These are phyloP conservation scores for Coccinonectria pachysandricola DNA, from an alignment of 2,329 filamentous ascomycete genomes.

Conservation along the genomic window DNA sequence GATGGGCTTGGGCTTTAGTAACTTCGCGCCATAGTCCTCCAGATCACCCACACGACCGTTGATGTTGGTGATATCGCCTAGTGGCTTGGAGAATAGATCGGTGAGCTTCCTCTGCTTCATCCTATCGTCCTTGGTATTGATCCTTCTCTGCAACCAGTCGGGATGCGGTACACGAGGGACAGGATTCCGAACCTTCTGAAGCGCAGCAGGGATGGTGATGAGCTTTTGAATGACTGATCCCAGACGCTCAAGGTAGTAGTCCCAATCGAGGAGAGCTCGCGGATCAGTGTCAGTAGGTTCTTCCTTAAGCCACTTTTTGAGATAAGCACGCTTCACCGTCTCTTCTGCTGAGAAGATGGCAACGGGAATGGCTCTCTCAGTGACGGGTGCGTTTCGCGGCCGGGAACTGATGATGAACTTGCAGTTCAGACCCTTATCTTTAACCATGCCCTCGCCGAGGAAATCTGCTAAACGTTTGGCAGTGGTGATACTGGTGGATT, in stretches of 20 bases:
- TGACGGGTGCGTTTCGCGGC: constrained; percentile 83
- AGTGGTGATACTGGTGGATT: constrained; percentile 98
- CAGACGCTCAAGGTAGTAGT: constrained; percentile 91
- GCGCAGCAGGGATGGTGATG: constrained; percentile 92
- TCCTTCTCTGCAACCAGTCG: constrained; percentile 90
- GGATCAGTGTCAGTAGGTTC: constrained; percentile 88
- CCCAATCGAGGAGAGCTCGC: constrained; percentile 84
- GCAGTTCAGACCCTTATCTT: constrained; percentile 98
- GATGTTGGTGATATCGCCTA: constrained; percentile 63
- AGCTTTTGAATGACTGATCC: constrained; percentile 98
- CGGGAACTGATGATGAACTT: constrained; percentile 95
- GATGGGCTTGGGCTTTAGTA: constrained; percentile 55
- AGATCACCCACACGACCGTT: constrained; percentile 54
- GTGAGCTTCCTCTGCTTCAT: constrained; percentile 99
- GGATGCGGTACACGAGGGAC: constrained; percentile 89
- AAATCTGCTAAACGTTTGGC: constrained; percentile 93
- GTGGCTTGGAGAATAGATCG: constrained; percentile 67
- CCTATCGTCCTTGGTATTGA: constrained; percentile 91
- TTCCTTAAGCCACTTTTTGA: constrained; percentile 93
- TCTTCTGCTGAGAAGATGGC: constrained; percentile 95
- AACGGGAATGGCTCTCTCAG: constrained; percentile 86
- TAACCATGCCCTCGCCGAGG: constrained; percentile 95
- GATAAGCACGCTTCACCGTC: constrained; percentile 73
- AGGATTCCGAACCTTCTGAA: constrained; percentile 91
- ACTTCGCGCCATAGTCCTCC: constrained; percentile 67